Evolutionary conservation across 768 basidiomycete species (phyloP).

Genomic region (Leucogyrophana mollusca): DNA sequence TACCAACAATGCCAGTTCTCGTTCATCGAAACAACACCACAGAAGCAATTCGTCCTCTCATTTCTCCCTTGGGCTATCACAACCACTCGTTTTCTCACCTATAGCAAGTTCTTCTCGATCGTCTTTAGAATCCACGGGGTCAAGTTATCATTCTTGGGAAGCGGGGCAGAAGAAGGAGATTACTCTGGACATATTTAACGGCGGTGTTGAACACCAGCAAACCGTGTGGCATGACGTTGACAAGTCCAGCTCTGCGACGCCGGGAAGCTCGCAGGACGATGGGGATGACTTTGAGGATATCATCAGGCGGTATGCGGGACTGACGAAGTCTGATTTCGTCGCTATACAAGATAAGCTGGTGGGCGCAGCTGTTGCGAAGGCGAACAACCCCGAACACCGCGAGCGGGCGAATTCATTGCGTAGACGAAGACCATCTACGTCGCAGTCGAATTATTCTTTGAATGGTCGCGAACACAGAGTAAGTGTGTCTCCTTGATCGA

Average conservation of each 20-base stretch:
- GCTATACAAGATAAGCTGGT: conserved; percentile 78
- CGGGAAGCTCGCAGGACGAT: conserved; percentile 52
- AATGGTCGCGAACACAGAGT: conserved; percentile 48
- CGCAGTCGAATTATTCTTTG: conserved; percentile 74
- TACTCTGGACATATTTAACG: conserved; percentile 51
- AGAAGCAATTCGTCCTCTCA: conserved; percentile 47
- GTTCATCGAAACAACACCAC: conserved; percentile 54
- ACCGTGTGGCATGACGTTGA: conserved; percentile 69
- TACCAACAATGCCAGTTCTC: conserved; percentile 38
- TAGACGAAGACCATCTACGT: conserved; percentile 74
- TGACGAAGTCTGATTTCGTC: conserved; percentile 68
- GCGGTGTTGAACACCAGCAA: conserved; percentile 43
- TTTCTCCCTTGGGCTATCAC: conserved; percentile 49
- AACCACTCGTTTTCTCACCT: conserved; percentile 67
- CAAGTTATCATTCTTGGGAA: conserved; percentile 85
- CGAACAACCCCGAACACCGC: conserved; percentile 52
- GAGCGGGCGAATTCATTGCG: conserved; percentile 71
- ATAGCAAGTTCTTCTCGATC: conserved; percentile 74
- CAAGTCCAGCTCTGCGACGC: conserved; percentile 46
- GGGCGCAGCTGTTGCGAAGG: conserved; percentile 57
- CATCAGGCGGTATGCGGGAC: conserved; percentile 61
- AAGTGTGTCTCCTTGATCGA: conserved; percentile 10
- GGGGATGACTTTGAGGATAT: conserved; percentile 65
- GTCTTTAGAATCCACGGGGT: conserved; percentile 77
- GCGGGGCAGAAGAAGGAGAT: conserved; percentile 54